Percentiles rank a stretch among this genome's conserved stretches.
phyloP scores from a whole-genome alignment of 305 asterid species.

The Fraxinus sp. region DNA sequence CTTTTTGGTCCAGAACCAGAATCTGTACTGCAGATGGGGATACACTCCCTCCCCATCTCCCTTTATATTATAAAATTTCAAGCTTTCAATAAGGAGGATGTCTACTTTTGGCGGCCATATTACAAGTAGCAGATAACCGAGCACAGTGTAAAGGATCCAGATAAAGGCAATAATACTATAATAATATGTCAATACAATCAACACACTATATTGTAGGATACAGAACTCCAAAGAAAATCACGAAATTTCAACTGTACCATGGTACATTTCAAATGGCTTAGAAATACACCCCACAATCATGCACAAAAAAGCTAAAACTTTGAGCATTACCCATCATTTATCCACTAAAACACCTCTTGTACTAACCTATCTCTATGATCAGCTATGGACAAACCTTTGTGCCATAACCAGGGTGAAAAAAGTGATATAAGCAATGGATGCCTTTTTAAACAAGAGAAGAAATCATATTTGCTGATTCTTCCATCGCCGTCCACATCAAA shows the following conservation, averaged over 20 bases:
- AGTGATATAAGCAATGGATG: constrained; percentile 74
- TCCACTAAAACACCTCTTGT: constrained; percentile 34
- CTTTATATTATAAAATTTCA: no score
- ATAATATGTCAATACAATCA: constrained; percentile 1
- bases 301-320: neutral
- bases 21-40: no score
- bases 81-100: no score
- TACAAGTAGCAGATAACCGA: neutral
- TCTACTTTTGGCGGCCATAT: no score
- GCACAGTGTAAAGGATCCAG: neutral
- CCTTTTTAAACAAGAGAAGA: constrained; percentile 53
- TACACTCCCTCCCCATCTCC: no score
- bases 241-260: neutral
- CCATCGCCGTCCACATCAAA: constrained; percentile 67
- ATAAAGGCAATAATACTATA: constrained; percentile 10
- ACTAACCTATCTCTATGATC: constrained; percentile 23
- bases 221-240: constrained; percentile 12
- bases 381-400: constrained; percentile 21
- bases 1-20: no score
- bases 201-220: neutral
- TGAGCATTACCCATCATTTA: neutral
- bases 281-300: neutral
- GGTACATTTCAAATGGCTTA: constrained; percentile 8
- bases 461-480: constrained; percentile 70
- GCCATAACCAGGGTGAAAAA: constrained; percentile 50